phyloP scores from a whole-genome alignment of 169 alveolate species.

The Plasmodium fragile region DNA sequence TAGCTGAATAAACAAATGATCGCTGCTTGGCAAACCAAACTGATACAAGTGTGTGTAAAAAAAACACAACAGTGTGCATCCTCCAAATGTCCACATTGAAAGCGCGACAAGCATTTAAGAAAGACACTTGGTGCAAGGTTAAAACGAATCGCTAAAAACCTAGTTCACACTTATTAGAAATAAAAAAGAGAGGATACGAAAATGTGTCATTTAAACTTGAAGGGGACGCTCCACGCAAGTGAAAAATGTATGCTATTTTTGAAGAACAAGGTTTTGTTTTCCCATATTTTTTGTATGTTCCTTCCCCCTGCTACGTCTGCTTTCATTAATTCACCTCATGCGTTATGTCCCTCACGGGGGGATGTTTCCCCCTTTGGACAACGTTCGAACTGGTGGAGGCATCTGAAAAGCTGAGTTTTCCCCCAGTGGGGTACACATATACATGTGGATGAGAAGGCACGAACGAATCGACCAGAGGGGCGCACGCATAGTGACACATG shows the following conservation, averaged over 20 bases:
- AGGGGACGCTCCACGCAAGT: neutral
- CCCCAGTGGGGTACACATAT: neutral
- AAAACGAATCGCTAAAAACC: neutral
- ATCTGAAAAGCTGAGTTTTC: conserved; percentile 29
- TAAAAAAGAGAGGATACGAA: neutral
- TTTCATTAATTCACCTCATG: neutral
- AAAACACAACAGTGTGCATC: neutral
- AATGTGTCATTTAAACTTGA: neutral
- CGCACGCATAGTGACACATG: neutral
- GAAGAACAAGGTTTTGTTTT: neutral
- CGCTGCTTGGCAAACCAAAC: neutral
- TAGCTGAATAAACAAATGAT: neutral
- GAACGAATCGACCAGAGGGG: neutral
- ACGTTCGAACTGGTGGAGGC: conserved; percentile 20
- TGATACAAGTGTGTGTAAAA: neutral
- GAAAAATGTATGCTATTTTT: neutral
- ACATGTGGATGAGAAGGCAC: neutral
- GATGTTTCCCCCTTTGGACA: neutral
- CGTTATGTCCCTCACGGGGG: conserved; percentile 37
- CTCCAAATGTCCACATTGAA: neutral
- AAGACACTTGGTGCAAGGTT: neutral
- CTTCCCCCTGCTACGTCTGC: neutral
- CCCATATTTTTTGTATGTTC: neutral
- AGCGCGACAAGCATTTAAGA: neutral
- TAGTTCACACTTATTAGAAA: neutral